These are phyloP conservation scores for Flueggea neowawraea DNA, from an alignment of 441 rosid species.

Conservation along the genomic window DNA sequence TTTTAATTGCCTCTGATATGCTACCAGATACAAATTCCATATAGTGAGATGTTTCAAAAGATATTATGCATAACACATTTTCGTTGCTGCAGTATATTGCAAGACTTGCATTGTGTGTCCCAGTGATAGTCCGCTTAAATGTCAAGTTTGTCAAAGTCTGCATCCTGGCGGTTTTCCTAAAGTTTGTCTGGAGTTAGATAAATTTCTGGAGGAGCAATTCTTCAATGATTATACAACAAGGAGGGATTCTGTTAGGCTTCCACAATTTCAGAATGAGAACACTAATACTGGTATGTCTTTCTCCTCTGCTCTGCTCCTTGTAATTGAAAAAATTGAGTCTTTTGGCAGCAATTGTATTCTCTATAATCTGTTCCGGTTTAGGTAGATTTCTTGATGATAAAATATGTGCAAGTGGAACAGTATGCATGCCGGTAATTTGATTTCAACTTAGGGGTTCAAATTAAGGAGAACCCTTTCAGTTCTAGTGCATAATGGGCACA, in stretches of 20 bases:
- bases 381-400: background rate
- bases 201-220: conserved; percentile 51
- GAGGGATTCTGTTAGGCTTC: conserved; percentile 33
- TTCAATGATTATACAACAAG: conserved; percentile 56
- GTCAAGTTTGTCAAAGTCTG: conserved; percentile 55
- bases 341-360: no score
- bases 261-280: conserved; percentile 17
- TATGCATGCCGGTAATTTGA: no score
- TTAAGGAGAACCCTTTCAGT: background rate
- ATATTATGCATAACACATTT: background rate
- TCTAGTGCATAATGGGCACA: background rate
- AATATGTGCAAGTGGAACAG: background rate
- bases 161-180: conserved; percentile 58
- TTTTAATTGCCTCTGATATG: conserved; percentile 1
- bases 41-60: background rate
- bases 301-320: background rate
- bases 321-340: no score
- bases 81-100: conserved; percentile 48
- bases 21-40: background rate
- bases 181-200: conserved; percentile 68
- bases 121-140: conserved; percentile 38
- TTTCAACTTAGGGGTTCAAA: no score
- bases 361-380: background rate
- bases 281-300: conserved; percentile 7
- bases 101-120: conserved; percentile 46